Percentiles rank a stretch among this genome's conserved stretches.
phyloP scores from a whole-genome alignment of 2,329 filamentous ascomycete species.

The Microcyclospora pomicola region DNA sequence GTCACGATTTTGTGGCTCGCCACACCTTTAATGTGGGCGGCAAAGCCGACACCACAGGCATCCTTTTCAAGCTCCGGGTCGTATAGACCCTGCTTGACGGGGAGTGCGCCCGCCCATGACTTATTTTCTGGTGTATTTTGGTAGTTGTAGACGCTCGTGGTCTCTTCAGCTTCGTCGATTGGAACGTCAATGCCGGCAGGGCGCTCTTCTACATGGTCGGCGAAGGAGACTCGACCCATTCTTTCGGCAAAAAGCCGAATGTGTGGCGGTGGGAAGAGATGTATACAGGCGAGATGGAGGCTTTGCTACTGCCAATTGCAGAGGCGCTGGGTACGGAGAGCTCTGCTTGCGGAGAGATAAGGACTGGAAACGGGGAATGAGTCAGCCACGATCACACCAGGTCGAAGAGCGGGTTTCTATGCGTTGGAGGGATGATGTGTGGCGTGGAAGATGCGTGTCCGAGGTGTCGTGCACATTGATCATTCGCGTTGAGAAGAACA shows the following conservation, averaged over 20 bases:
- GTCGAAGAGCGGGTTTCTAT: too few species aligned
- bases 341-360: too few species aligned
- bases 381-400: too few species aligned
- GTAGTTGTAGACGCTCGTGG: constrained; percentile 63
- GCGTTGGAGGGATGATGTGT: too few species aligned
- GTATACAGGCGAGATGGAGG: background rate
- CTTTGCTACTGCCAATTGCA: too few species aligned
- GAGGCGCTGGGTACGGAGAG: too few species aligned
- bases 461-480: too few species aligned
- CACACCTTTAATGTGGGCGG: constrained; percentile 96
- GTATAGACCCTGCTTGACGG: constrained; percentile 96
- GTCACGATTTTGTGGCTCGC: constrained; percentile 96
- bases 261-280: background rate
- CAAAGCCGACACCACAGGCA: constrained; percentile 98
- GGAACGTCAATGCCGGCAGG: constrained; percentile 22
- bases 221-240: constrained; percentile 41
- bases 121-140: constrained; percentile 65
- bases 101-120: constrained; percentile 88
- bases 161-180: constrained; percentile 37
- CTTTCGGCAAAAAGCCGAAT: constrained; percentile 39
- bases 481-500: too few species aligned
- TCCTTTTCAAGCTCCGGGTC: constrained; percentile 94
- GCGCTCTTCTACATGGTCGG: constrained; percentile 35
- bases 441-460: too few species aligned
- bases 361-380: too few species aligned